Base-by-base conservation (phyloP, 768 basidiomycete species). In the Hysterangium stoloniferum region DNA sequence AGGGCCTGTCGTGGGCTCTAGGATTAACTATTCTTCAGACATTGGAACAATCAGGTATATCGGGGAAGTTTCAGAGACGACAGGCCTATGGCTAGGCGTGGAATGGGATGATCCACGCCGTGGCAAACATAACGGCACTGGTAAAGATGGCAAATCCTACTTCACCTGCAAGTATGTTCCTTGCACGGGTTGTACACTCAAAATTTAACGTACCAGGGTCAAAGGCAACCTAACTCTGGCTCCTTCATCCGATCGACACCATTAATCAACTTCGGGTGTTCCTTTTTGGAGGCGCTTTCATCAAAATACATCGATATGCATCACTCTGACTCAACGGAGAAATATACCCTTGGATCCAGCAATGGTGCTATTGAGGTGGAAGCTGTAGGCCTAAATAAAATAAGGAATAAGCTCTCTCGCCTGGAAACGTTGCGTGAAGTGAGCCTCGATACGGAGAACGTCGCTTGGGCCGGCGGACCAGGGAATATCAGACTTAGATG, bases 101-200 rank as follows among this genome's bases (percentile, higher is more conserved):
- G 95, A 98, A 68, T 98, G 94, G 89, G 95, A 98, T 61, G 83
- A 91, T 59, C 76, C 82, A 17, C 53, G 63, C 6, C 78, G 92
- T 51, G 95, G 95, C 24, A 94, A 86, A 64, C 93, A 97, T 63
- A 79, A 86, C 57, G 95, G 95, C 5, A 62, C 72, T 56, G n/a
- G n/a, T n/a, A 87, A 90, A 61, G 80, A 89, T 56, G 84, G 80
- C 41, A 76, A 72, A 55, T 74, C 71, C 34, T 93, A 95, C 66
- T 98, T 97, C 64, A 60, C 68, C 38, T 89, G 86, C 68, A 69
- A 75, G 89, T 91, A 66, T 70, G 79, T 56, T 24, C 22, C 17
- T 20, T 17, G 32, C 47, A 34, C 43, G 20, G 12, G 12, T n/a
- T 36, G 25, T 17, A 4, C 46, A 33, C 22, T 29, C n/a, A 22